Conservation (phyloP, 2,329 filamentous ascomycete species). For the Xylariomycetidae sp. region DNA sequence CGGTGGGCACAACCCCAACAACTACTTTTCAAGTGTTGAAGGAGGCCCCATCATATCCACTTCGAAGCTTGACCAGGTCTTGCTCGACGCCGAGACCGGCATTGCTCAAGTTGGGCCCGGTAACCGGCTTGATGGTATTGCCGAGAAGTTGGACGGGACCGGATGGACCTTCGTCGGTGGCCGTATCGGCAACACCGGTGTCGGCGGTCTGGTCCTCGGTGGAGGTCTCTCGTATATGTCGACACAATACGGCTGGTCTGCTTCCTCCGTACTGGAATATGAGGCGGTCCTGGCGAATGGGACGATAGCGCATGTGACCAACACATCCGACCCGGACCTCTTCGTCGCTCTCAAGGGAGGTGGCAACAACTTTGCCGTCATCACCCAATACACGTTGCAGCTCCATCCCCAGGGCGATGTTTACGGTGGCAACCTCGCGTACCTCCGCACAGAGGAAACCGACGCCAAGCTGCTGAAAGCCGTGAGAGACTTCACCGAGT, state of each 20-base stretch:
- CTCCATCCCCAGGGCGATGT: conserved; percentile 35
- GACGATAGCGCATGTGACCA: conserved; percentile 40
- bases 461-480: conserved; percentile 38
- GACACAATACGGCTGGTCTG: conserved; percentile 45
- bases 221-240: conserved; percentile 50
- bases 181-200: conserved; percentile 39
- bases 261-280: conserved; percentile 44
- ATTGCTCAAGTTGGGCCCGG: conserved; percentile 41
- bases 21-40: conserved; percentile 45
- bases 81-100: conserved; percentile 31
- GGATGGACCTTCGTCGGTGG: conserved; percentile 41
- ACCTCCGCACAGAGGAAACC: conserved; percentile 23
- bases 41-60: conserved; percentile 47
- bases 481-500: conserved; percentile 49
- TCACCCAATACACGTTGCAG: conserved; percentile 40
- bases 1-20: conserved; percentile 54
- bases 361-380: conserved; percentile 51
- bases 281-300: conserved; percentile 51
- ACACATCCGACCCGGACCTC: conserved; percentile 39
- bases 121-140: conserved; percentile 38
- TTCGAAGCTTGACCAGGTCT: conserved; percentile 36
- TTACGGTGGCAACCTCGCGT: conserved; percentile 40
- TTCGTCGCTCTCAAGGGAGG: conserved; percentile 51
- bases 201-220: conserved; percentile 47
- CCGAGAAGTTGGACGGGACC: conserved; percentile 34